A percentile compares a stretch with the other conserved stretches of the same genome.
Conservation (phyloP, 352 stramenopile genomes). For the Globisporangium nunn region DNA sequence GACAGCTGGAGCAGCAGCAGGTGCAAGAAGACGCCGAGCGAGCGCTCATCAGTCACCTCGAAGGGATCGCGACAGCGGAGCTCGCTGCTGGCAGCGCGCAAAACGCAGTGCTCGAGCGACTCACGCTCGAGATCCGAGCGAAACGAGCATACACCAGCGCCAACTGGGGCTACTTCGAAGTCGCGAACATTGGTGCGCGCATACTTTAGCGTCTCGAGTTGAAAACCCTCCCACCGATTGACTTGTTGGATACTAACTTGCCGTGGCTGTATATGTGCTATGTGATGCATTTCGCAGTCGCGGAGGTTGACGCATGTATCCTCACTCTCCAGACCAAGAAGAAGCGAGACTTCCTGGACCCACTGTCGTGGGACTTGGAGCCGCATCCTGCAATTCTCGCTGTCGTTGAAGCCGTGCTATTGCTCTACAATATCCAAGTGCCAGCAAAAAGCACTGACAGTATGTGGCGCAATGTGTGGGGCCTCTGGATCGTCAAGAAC, state of each 20-base stretch:
- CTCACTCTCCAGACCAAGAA: conserved; percentile 47
- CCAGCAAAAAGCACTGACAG: conserved; percentile 17
- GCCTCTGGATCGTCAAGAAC: conserved; percentile 73
- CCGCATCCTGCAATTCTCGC: conserved; percentile 35
- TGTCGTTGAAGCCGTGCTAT: conserved; percentile 41
- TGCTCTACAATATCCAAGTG: conserved; percentile 44
- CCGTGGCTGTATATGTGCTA: not conserved
- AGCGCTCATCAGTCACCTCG: too few relatives aligned
- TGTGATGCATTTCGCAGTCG: conserved; percentile 20
- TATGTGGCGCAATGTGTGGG: conserved; percentile 44
- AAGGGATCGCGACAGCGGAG: too few relatives aligned
- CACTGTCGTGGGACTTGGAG: conserved; percentile 49
- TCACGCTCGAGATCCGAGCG: conserved; percentile 23
- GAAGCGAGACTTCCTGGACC: conserved; percentile 57
- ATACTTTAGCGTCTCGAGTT: too few relatives aligned
- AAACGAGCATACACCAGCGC: conserved; percentile 36
- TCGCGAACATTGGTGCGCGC: conserved; percentile 48
- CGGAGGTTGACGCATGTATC: conserved; percentile 47
- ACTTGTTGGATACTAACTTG: too few relatives aligned
- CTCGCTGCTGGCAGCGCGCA: too few relatives aligned
- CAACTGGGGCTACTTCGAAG: conserved; percentile 47
- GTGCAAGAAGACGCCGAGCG: too few relatives aligned
- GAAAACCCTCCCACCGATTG: too few relatives aligned
- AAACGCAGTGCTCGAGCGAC: not conserved
- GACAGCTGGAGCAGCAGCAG: too few relatives aligned